Percentiles rank a stretch among this genome's conserved stretches.
Evolutionary conservation across 805 yeast genomes (phyloP).

Genomic region (Groenewaldozyma salmanticensis): DNA sequence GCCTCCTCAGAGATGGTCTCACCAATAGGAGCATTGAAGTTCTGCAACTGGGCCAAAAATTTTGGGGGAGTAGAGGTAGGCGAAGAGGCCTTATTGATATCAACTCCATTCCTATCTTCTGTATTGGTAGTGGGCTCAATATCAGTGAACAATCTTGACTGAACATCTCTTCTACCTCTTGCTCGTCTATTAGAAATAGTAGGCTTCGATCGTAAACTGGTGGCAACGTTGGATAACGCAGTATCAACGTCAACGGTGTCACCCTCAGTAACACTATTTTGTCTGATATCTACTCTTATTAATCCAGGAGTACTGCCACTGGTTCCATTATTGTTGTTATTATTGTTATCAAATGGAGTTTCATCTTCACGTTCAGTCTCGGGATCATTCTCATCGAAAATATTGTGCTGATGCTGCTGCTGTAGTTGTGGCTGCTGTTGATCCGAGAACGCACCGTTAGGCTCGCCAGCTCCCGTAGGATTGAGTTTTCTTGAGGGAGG

Average conservation of each 20-base stretch:
- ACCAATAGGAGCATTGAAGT: slow-evolving; percentile 2
- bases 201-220: slow-evolving; percentile 23
- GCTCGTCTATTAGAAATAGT: slow-evolving; percentile 20
- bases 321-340: too few species aligned
- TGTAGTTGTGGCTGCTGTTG: too few species aligned
- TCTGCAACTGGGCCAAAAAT: slow-evolving; percentile 13
- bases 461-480: background rate
- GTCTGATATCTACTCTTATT: slow-evolving; percentile 18
- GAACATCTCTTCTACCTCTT: slow-evolving; percentile 26
- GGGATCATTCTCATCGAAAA: slow-evolving; percentile 3
- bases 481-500: slow-evolving; percentile 5
- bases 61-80: slow-evolving; percentile 4
- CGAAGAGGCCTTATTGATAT: slow-evolving; percentile 8
- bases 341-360: background rate
- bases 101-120: too few species aligned
- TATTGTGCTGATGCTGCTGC: slow-evolving; percentile 1
- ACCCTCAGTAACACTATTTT: slow-evolving; percentile 18
- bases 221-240: slow-evolving; percentile 24
- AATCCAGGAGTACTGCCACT: slow-evolving; percentile 5
- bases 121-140: slow-evolving; percentile 20
- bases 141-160: slow-evolving; percentile 21
- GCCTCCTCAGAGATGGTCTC: slow-evolving; percentile 3
- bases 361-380: slow-evolving; percentile 1
- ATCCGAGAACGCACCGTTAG: too few species aligned
- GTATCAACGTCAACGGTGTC: slow-evolving; percentile 16